phyloP scores from a whole-genome alignment of 345 rosid genomes.

The Rhodamnia argentea region DNA sequence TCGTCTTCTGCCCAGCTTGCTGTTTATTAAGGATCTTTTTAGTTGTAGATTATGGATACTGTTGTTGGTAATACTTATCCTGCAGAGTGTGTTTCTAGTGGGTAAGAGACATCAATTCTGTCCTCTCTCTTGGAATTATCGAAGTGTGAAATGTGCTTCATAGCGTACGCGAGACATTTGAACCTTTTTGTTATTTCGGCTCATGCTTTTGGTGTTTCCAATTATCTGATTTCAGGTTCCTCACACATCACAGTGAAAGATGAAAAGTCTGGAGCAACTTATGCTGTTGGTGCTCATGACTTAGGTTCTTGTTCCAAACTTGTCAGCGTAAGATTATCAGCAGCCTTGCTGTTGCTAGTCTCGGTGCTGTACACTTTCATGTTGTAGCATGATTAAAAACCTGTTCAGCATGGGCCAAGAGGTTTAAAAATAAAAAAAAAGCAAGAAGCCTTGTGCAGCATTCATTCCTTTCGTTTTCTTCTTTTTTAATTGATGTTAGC shows the following conservation, averaged over 20 bases:
- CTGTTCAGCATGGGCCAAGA: neutral
- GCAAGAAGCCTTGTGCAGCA: slow-evolving; percentile 3
- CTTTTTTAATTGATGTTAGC: neutral
- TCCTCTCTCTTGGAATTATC: neutral
- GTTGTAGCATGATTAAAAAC: slow-evolving; percentile 7
- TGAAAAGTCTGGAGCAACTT: slow-evolving; percentile 24
- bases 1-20: neutral
- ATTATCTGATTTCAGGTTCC: slow-evolving; percentile 43
- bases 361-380: slow-evolving; percentile 21
- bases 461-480: slow-evolving; percentile 1
- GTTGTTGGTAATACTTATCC: neutral
- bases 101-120: neutral
- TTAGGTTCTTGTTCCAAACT: slow-evolving; percentile 29
- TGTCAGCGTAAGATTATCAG: slow-evolving; percentile 5
- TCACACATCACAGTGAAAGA: slow-evolving; percentile 65
- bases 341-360: slow-evolving; percentile 17
- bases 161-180: neutral
- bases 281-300: slow-evolving; percentile 40
- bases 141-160: neutral
- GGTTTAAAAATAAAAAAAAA: neutral
- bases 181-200: neutral
- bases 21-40: neutral
- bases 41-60: neutral
- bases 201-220: neutral
- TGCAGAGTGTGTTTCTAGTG: neutral